Evolutionary conservation across 345 rosid genomes (phyloP).

Genomic region (Nephelium lappaceum): DNA sequence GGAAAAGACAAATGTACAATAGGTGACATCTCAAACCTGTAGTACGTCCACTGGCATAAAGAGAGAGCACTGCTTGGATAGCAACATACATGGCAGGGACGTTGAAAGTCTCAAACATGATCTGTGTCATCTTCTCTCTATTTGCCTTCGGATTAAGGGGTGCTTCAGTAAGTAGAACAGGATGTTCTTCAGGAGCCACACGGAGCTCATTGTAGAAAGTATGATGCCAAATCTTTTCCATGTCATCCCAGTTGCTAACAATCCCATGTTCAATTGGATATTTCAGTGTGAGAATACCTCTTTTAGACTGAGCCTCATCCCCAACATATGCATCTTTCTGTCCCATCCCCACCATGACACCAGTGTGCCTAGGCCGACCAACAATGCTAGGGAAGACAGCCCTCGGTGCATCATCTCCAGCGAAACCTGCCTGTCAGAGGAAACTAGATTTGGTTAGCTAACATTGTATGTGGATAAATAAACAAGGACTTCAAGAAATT

Average conservation of each 20-base stretch:
- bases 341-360: constrained; percentile 76
- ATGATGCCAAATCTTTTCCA: constrained; percentile 77
- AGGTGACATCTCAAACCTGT: constrained; percentile 44
- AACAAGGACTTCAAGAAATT: not conserved
- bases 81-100: constrained; percentile 70
- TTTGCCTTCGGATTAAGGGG: constrained; percentile 66
- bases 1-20: not conserved
- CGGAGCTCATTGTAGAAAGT: constrained; percentile 68
- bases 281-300: constrained; percentile 66
- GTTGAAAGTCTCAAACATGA: constrained; percentile 61
- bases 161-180: constrained; percentile 64
- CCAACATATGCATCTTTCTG: constrained; percentile 71
- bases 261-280: constrained; percentile 70
- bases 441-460: not conserved
- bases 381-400: constrained; percentile 72
- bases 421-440: constrained; percentile 51
- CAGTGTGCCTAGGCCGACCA: constrained; percentile 68
- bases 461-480: not conserved
- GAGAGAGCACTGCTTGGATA: constrained; percentile 63
- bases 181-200: constrained; percentile 63
- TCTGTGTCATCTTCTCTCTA: constrained; percentile 68
- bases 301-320: constrained; percentile 69
- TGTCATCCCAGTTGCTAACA: constrained; percentile 73
- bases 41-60: constrained; percentile 68
- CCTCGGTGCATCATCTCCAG: constrained; percentile 68